Conservation (phyloP, 2,329 filamentous ascomycete species). For the Sporothrix pallida region DNA sequence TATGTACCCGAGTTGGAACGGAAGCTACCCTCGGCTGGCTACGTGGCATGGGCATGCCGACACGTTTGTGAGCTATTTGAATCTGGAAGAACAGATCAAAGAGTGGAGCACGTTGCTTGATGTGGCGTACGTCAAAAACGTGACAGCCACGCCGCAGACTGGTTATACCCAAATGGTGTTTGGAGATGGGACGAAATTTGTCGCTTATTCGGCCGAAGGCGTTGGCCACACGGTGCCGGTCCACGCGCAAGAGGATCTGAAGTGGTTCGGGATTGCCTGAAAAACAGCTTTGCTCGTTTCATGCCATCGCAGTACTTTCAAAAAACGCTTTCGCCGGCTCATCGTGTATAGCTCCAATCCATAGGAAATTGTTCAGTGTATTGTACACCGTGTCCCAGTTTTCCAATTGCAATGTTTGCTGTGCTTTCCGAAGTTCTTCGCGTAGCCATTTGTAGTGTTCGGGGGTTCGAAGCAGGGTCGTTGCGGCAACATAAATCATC, state of each 20-base stretch:
- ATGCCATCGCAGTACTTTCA: background rate
- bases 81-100: constrained; percentile 42
- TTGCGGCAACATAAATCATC: constrained; percentile 2
- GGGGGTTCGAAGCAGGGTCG: background rate
- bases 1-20: constrained; percentile 48
- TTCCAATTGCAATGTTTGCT: background rate
- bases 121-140: constrained; percentile 39
- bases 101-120: constrained; percentile 44
- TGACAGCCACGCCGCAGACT: constrained; percentile 41
- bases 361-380: background rate
- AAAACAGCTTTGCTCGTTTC: background rate
- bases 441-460: background rate
- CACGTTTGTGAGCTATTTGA: constrained; percentile 53
- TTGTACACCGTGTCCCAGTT: background rate
- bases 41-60: constrained; percentile 64
- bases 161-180: constrained; percentile 43
- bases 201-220: constrained; percentile 43
- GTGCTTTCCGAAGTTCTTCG: background rate
- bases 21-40: constrained; percentile 59
- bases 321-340: background rate
- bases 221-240: constrained; percentile 43
- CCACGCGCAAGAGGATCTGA: constrained; percentile 32
- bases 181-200: constrained; percentile 44
- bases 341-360: background rate
- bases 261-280: constrained; percentile 38